These are phyloP conservation scores for Ophiocordyceps unilateralis DNA, from an alignment of 2,329 filamentous ascomycete genomes.

Conservation along the genomic window DNA sequence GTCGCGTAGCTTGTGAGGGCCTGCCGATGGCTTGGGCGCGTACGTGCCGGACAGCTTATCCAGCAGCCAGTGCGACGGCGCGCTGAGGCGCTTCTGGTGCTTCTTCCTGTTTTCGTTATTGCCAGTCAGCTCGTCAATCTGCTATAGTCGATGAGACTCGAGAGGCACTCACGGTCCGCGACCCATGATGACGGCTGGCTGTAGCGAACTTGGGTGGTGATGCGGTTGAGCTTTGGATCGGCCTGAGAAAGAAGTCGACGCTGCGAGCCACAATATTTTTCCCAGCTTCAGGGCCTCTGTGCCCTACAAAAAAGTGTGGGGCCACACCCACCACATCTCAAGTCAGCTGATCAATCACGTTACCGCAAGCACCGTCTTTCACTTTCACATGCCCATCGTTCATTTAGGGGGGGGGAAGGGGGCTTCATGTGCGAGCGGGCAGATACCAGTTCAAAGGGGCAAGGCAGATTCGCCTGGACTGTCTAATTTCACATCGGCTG, in stretches of 20 bases:
- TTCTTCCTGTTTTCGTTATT: conserved; percentile 53
- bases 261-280: conserved; percentile 14
- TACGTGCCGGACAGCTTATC: conserved; percentile 97
- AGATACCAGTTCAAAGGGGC: too few relatives aligned
- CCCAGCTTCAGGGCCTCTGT: conserved; percentile 12
- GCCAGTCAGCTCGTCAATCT: neutral
- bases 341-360: conserved; percentile 4
- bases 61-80: conserved; percentile 98
- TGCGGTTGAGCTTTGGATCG: neutral
- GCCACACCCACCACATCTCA: too few relatives aligned
- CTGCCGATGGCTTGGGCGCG: conserved; percentile 51
- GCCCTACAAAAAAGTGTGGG: conserved; percentile 12
- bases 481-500: too few relatives aligned
- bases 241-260: neutral
- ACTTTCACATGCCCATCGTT: too few relatives aligned
- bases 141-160: neutral
- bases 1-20: conserved; percentile 99
- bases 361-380: neutral
- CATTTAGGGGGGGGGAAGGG: too few relatives aligned
- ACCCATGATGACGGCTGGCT: conserved; percentile 38
- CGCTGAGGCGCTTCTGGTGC: conserved; percentile 99
- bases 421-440: too few relatives aligned
- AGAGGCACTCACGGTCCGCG: conserved; percentile 40
- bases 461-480: too few relatives aligned
- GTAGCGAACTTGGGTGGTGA: conserved; percentile 1